Evolutionary conservation across 768 basidiomycete species (phyloP).

Genomic region (Russula griseocarnosa): DNA sequence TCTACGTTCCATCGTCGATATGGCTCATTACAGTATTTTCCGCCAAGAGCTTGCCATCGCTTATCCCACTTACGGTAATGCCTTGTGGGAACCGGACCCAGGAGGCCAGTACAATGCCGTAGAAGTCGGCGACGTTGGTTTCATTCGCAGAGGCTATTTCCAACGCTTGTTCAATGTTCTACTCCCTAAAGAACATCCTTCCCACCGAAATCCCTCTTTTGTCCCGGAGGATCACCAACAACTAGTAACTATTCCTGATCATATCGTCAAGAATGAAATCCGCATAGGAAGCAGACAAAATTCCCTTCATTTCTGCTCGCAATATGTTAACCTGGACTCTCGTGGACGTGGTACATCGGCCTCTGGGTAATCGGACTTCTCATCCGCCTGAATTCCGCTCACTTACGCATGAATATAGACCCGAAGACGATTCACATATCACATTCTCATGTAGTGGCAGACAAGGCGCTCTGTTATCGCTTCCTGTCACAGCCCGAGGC

Average conservation of each 20-base stretch:
- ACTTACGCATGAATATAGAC: background rate
- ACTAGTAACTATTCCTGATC: background rate
- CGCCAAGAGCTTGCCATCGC: background rate
- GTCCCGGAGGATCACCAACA: background rate
- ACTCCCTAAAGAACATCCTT: background rate
- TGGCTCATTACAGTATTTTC: background rate
- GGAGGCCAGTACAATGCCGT: background rate
- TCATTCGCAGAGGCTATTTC: slow-evolving; percentile 1
- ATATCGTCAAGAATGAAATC: background rate
- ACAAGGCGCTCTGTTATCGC: background rate
- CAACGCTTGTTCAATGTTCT: background rate
- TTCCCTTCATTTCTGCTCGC: background rate
- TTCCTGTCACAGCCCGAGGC: background rate
- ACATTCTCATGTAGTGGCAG: background rate
- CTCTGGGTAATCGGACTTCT: background rate
- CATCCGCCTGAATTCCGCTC: background rate
- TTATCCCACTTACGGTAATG: background rate
- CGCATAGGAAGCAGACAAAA: background rate
- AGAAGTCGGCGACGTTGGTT: slow-evolving; percentile 3
- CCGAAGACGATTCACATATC: background rate
- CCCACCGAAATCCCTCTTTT: background rate
- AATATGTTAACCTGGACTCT: background rate
- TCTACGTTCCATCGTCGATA: background rate
- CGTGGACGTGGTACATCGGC: background rate
- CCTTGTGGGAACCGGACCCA: background rate